A percentile compares a stretch with the other conserved stretches of the same genome.
phyloP scores from a whole-genome alignment of 1,284 basidiomycete species.

The Rhodotorula sp. region DNA sequence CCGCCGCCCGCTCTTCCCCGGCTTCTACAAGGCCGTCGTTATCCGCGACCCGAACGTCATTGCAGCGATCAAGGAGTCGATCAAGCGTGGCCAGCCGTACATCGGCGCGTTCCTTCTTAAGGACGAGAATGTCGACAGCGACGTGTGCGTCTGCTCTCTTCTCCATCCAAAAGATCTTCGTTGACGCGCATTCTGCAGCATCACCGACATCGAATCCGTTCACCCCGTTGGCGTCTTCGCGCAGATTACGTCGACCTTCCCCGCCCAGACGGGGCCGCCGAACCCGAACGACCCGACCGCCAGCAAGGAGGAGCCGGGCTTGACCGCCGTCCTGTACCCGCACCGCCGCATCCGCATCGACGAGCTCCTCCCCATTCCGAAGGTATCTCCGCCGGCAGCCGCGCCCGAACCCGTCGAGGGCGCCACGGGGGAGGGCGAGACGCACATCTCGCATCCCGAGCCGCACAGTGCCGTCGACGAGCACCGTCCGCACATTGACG shows the following conservation, averaged over 20 bases:
- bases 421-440: background rate
- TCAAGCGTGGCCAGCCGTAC: conserved; percentile 95
- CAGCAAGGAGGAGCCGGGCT: conserved; percentile 63
- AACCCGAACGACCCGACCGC: conserved; percentile 46
- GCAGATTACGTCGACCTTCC: conserved; percentile 94
- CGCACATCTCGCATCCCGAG: background rate
- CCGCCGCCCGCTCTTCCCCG: conserved; percentile 91
- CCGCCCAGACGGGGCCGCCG: conserved; percentile 54
- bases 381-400: background rate
- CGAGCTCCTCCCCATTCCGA: conserved; percentile 61
- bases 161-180: too few relatives aligned
- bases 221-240: conserved; percentile 95
- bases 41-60: conserved; percentile 88
- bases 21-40: conserved; percentile 97
- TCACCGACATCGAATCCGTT: conserved; percentile 82
- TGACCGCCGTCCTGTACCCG: conserved; percentile 94
- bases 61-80: conserved; percentile 92
- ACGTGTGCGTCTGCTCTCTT: conserved; percentile 57
- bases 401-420: background rate
- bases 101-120: conserved; percentile 97
- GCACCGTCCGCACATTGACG: conserved; percentile 22
- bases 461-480: conserved; percentile 10
- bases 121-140: conserved; percentile 89
- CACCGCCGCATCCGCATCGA: conserved; percentile 90
- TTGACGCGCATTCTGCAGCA: conserved; percentile 49